Evolutionary conservation across 2,329 filamentous ascomycete genomes (phyloP), one percentile per base, ranked within the genome.

Genomic region (Venturia oleaginea): DNA sequence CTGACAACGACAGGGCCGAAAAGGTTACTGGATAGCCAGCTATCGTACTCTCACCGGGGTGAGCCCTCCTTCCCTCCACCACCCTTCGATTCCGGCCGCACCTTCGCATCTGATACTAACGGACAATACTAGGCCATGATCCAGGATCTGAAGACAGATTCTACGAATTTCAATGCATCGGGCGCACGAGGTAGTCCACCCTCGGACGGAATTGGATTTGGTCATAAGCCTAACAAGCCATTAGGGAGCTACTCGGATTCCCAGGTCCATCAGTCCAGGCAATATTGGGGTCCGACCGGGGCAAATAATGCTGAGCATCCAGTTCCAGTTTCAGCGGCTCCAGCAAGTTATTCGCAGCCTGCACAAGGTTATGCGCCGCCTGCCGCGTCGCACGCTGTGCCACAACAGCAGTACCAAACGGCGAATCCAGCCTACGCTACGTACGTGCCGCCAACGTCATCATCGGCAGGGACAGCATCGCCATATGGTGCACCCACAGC

Each of bases 21-120:
- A 74, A 61, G 79, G 79, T 65, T 81, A 79, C 74, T 80, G 77
- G 78, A 80, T 81, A 68, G 79, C 78, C 63, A 79, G 79, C 42
- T 81, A 80, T 70, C 77, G 79, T 51, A 81, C 78, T 59, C 72
- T 81, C 64, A 81, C 79, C 55, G 74, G 77, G 70, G 79, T 81
- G 76, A 64, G 78, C 40, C 32, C 22, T 30, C 59, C 60, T 38
- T 15, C 51, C 42, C 15, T 40, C 59, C 59, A 40, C 59, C 64
- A 1, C 32, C n/a, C 38, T 4, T 43, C 4, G 24, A 38, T 34
- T n/a, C 46, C 40, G 61, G 34, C 32, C 42, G 37, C n/a, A 69
- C 54, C 48, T n/a, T n/a, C n/a, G 34, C 22, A 24, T 24, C 30
- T 34, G 51, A 57, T 34, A 34, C 51, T 57, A 15, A 57, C 30